A percentile compares a stretch with the other conserved stretches of the same genome.
Evolutionary conservation across 1,284 basidiomycete species (phyloP).

Genomic region (Omphalotus olearius): DNA sequence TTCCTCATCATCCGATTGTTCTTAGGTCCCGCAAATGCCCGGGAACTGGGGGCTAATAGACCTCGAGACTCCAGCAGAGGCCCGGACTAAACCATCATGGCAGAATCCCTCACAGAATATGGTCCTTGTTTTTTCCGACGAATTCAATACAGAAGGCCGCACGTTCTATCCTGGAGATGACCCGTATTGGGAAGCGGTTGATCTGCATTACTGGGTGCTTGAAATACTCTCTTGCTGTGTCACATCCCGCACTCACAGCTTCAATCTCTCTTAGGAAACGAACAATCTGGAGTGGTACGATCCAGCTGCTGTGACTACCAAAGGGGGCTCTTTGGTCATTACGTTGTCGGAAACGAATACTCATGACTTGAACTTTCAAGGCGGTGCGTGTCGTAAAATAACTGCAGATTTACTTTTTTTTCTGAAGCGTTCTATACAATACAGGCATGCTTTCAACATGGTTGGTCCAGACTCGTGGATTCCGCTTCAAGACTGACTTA

Average conservation of each 20-base stretch:
- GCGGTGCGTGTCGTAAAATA: constrained; percentile 17
- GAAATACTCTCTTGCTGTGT: neutral
- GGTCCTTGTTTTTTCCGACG: constrained; percentile 48
- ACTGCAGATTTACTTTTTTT: neutral
- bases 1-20: constrained; percentile 2
- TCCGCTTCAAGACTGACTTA: neutral
- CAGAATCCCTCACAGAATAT: constrained; percentile 28
- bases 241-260: neutral
- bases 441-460: constrained; percentile 21
- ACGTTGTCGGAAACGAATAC: constrained; percentile 13
- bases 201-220: constrained; percentile 46
- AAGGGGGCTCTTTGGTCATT: constrained; percentile 11
- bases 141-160: constrained; percentile 54
- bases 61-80: constrained; percentile 42
- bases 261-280: constrained; percentile 18
- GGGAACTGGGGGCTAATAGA: constrained; percentile 48
- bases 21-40: constrained; percentile 29
- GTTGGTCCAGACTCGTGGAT: constrained; percentile 11
- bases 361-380: constrained; percentile 22
- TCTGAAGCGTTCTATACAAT: neutral
- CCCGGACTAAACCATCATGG: constrained; percentile 38
- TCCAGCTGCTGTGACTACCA: constrained; percentile 13
- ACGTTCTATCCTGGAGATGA: constrained; percentile 42
- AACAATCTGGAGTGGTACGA: constrained; percentile 42
- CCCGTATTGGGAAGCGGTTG: constrained; percentile 29